Base-by-base conservation (phyloP, 306 rosid species). In the Potentilla sterilis region DNA sequence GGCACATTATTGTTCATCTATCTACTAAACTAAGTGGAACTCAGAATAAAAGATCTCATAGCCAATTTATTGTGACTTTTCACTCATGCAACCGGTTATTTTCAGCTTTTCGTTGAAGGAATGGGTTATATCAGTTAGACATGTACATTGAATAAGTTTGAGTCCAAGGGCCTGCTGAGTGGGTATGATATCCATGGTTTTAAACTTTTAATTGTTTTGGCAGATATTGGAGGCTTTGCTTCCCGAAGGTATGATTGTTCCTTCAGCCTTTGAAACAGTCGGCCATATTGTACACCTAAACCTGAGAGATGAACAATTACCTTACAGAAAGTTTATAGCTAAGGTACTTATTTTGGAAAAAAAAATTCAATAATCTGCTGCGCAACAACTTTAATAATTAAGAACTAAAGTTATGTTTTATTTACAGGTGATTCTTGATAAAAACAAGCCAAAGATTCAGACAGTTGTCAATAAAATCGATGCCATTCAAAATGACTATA, bases 211-310 rank as follows among this genome's bases (percentile, higher is more conserved):
- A 72, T 79, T 40, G 66, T 67, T 74, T 78, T 85, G 88, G 77
- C 91, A 95, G 98, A 80, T 89, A 70, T 84, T 95, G 88, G 93
- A 89, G 85, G 85, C 82, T 67, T 71, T 90, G 87, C 91, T 95
- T 44, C 98, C 98, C 3, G 80, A 86, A 83, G 93, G 84, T 74
- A 75, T 89, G 83, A 72, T 87, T 75, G 75, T 89, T 80, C 98
- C 97, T 61, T 87, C 97, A 15, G 81, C 92, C 77, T 92, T 92
- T 75, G 98, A 95, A 84, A 83, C 82, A 16, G 97, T 92, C 70
- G 98, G 98, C 40, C 98, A 95, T 85, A 90, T 95, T 72, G 97
- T 92, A 38, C 98, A 92, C 81, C 81, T 92, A 72, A 95, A 95
- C 86, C 90, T 95, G 74, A 92, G 87, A 81, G 98, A 90, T 28